A percentile compares a stretch with the other conserved stretches of the same genome.
Evolutionary conservation across 78 protist species (phyloP).

Genomic region (Guillardia theta): DNA sequence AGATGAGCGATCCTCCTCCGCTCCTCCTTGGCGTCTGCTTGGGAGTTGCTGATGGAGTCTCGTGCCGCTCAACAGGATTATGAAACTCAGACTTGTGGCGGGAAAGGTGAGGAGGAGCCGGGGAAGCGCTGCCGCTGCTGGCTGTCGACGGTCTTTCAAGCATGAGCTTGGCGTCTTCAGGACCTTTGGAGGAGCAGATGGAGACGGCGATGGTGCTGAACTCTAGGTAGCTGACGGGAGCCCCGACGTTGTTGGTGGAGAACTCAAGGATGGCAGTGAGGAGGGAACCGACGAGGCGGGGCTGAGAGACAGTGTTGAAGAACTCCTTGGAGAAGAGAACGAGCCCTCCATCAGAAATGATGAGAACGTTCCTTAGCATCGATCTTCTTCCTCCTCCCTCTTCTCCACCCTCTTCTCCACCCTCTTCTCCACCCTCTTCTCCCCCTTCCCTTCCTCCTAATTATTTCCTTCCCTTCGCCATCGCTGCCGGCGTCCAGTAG

Average conservation of each 20-base stretch:
- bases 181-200: not conserved
- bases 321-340: slow-evolving; percentile 26
- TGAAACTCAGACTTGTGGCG: too few species aligned
- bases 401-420: too few species aligned
- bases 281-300: not conserved
- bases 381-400: too few species aligned
- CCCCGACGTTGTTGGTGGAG: slow-evolving; percentile 20
- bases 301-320: not conserved
- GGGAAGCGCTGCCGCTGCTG: too few species aligned
- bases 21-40: not conserved
- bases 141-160: too few species aligned
- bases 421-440: too few species aligned
- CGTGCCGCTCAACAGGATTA: not conserved
- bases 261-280: slow-evolving; percentile 9
- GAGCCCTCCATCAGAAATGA: not conserved
- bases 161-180: not conserved
- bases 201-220: not conserved
- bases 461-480: too few species aligned
- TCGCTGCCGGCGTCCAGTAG: too few species aligned
- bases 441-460: too few species aligned
- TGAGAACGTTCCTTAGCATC: not conserved
- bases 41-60: not conserved
- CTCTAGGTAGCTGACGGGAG: slow-evolving; percentile 20
- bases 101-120: not conserved
- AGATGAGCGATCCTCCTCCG: not conserved